Evolutionary conservation across 2,329 filamentous ascomycete species (phyloP).

Genomic region (Sporothrix globosa): DNA sequence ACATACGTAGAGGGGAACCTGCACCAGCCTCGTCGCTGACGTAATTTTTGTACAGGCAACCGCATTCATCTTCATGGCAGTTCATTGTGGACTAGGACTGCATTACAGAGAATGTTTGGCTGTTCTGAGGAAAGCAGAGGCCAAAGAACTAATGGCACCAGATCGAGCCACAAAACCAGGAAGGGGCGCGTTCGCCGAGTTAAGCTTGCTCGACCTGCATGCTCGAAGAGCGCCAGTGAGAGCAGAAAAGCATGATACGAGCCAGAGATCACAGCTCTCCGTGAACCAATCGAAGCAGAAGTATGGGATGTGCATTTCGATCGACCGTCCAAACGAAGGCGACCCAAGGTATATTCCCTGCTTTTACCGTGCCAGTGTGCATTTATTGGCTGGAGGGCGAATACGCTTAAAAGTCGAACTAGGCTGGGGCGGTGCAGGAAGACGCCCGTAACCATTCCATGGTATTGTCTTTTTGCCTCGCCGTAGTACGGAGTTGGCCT

Average conservation of each 20-base stretch:
- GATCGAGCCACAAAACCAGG: neutral
- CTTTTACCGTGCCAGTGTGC: too few relatives aligned
- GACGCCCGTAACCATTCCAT: neutral
- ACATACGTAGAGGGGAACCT: too few relatives aligned
- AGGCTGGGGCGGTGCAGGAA: conserved; percentile 8
- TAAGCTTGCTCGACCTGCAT: neutral
- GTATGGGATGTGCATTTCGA: neutral
- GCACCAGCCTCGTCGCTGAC: neutral
- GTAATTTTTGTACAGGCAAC: neutral
- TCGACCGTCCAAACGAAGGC: neutral
- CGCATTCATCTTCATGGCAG: neutral
- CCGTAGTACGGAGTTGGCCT: neutral
- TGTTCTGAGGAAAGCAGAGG: neutral
- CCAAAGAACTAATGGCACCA: neutral
- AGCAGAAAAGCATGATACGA: conserved; percentile 20
- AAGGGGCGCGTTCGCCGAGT: neutral
- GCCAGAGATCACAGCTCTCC: neutral
- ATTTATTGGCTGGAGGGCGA: neutral
- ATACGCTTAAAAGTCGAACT: neutral
- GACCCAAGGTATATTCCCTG: neutral
- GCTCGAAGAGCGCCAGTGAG: neutral
- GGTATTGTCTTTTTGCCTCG: neutral
- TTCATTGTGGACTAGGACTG: neutral
- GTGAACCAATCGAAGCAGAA: neutral
- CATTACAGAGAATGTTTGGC: neutral